phyloP scores from a whole-genome alignment of 345 rosid species.

The Iberis pinnata region DNA sequence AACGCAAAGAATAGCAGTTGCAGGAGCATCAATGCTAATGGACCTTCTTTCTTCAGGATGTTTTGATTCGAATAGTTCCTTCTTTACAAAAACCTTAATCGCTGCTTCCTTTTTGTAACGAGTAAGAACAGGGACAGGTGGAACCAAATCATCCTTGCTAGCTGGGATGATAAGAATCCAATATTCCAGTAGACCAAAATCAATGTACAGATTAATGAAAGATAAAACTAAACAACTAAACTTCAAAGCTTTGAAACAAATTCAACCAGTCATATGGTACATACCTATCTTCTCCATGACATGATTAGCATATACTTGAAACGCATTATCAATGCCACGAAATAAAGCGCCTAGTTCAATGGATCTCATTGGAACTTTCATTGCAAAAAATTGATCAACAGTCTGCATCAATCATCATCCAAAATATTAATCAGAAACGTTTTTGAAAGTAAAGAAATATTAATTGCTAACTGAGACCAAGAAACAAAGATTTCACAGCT shows the following conservation, averaged over 20 bases:
- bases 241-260: slow-evolving; percentile 11
- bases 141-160: slow-evolving; percentile 82
- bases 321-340: slow-evolving; percentile 87
- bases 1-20: slow-evolving; percentile 71
- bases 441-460: too few relatives aligned
- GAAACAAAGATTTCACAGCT: too few relatives aligned
- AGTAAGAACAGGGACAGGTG: slow-evolving; percentile 91
- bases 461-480: too few relatives aligned
- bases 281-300: slow-evolving; percentile 74
- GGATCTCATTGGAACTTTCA: slow-evolving; percentile 87
- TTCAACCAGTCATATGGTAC: slow-evolving; percentile 21
- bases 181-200: slow-evolving; percentile 10
- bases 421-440: slow-evolving; percentile 1
- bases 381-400: slow-evolving; percentile 83
- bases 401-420: slow-evolving; percentile 57
- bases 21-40: slow-evolving; percentile 47
- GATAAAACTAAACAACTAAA: neutral
- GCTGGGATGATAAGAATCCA: slow-evolving; percentile 43
- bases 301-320: slow-evolving; percentile 81
- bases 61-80: slow-evolving; percentile 84
- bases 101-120: slow-evolving; percentile 84
- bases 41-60: slow-evolving; percentile 66
- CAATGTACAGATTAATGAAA: slow-evolving; percentile 2
- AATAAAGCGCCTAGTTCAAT: slow-evolving; percentile 61
- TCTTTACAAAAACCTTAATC: slow-evolving; percentile 86